These are phyloP conservation scores for Martensiomyces pterosporus DNA, from an alignment of 192 early-diverging fungal species.

Conservation along the genomic window DNA sequence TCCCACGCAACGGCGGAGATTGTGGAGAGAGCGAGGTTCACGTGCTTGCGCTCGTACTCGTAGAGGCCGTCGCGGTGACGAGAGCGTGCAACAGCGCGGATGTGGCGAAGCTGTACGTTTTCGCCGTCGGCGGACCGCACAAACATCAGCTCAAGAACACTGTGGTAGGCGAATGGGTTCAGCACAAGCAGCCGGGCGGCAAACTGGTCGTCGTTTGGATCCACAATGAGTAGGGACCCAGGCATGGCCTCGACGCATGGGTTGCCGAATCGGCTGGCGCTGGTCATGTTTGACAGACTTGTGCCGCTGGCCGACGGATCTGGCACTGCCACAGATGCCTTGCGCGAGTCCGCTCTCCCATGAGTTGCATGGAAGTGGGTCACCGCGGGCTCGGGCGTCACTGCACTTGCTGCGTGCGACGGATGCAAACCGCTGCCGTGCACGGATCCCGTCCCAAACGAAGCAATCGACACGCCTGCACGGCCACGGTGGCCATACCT, in stretches of 20 bases:
- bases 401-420: neutral
- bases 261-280: too few relatives aligned
- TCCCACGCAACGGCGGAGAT: slow-evolving; percentile 49
- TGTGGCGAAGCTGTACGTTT: slow-evolving; percentile 17
- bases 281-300: too few relatives aligned
- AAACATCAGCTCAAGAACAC: slow-evolving; percentile 45
- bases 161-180: slow-evolving; percentile 43
- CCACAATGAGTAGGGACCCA: slow-evolving; percentile 34
- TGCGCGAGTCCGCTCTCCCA: too few relatives aligned
- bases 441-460: slow-evolving; percentile 10
- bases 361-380: too few relatives aligned
- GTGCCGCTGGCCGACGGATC: neutral
- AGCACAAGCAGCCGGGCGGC: slow-evolving; percentile 41
- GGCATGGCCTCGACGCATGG: slow-evolving; percentile 33
- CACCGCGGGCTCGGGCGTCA: neutral
- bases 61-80: slow-evolving; percentile 38
- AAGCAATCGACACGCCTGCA: slow-evolving; percentile 14
- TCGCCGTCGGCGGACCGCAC: slow-evolving; percentile 21
- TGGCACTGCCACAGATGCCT: too few relatives aligned
- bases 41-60: slow-evolving; percentile 50
- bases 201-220: slow-evolving; percentile 26
- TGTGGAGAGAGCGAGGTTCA: slow-evolving; percentile 46
- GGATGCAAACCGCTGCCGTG: slow-evolving; percentile 2
- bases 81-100: slow-evolving; percentile 28
- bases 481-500: slow-evolving; percentile 18